phyloP scores from a whole-genome alignment of 2,329 filamentous ascomycete species.

The Fusarium papillatum region DNA sequence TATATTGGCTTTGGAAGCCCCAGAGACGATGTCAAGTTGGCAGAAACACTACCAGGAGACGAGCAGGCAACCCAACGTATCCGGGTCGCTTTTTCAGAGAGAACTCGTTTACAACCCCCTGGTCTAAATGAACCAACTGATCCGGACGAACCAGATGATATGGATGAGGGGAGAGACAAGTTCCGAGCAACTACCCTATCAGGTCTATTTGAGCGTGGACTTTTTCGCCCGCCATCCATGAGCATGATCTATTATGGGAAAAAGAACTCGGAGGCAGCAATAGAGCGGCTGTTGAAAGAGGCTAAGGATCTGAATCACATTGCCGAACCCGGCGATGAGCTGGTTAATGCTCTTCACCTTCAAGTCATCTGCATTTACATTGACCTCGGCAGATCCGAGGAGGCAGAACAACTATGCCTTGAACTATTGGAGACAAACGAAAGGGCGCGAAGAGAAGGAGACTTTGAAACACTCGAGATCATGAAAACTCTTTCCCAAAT shows the following conservation, averaged over 20 bases:
- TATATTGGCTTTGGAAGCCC: not conserved
- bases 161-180: not conserved
- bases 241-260: not conserved
- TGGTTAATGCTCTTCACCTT: not conserved
- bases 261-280: not conserved
- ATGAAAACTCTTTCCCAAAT: not conserved
- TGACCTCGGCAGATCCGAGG: not conserved
- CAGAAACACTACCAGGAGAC: not conserved
- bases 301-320: not conserved
- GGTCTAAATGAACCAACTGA: not conserved
- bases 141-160: not conserved
- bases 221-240: not conserved
- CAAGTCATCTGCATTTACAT: not conserved
- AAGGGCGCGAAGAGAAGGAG: not conserved
- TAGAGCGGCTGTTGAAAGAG: not conserved
- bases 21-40: not conserved
- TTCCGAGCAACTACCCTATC: not conserved
- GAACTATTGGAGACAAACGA: not conserved
- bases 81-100: not conserved
- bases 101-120: not conserved
- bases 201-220: not conserved
- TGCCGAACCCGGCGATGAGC: not conserved
- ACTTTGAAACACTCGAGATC: not conserved
- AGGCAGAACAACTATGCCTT: not conserved
- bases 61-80: not conserved